These are phyloP conservation scores for Diplodia intermedia DNA, from an alignment of 2,329 filamentous ascomycete species.

Conservation along the genomic window DNA sequence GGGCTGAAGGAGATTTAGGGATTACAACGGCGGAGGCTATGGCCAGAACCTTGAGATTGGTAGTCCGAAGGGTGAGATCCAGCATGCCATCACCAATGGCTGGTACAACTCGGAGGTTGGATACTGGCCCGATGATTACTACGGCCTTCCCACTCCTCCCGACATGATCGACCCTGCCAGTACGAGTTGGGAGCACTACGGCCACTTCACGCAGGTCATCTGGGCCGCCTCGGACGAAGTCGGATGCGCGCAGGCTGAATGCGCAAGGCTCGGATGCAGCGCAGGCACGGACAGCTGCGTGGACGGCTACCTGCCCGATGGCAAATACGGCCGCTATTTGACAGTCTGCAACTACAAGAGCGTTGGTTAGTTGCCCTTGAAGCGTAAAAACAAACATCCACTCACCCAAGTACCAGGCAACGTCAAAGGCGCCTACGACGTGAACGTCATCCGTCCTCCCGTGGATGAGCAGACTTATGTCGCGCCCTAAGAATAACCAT, in stretches of 20 bases:
- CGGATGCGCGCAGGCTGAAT: background rate
- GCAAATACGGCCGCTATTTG: background rate
- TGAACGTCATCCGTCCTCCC: background rate
- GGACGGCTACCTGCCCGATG: background rate
- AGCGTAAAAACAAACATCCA: background rate
- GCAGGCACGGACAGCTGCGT: background rate
- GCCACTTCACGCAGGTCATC: slow-evolving; percentile 25
- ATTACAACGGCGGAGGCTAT: slow-evolving; percentile 3
- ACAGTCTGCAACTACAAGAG: slow-evolving; percentile 18
- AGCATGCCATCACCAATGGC: slow-evolving; percentile 8
- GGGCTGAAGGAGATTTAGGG: background rate
- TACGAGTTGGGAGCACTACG: slow-evolving; percentile 12
- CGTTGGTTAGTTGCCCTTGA: background rate
- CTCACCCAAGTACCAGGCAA: slow-evolving; percentile 10
- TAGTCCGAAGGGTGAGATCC: background rate
- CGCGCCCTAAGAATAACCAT: background rate
- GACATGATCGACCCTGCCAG: slow-evolving; percentile 2
- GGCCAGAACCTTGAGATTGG: slow-evolving; percentile 25
- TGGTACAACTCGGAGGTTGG: slow-evolving; percentile 20
- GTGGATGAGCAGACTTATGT: background rate
- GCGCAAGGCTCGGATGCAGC: background rate
- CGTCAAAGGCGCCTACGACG: background rate
- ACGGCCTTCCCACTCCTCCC: background rate
- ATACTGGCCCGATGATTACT: background rate
- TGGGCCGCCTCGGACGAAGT: background rate